phyloP scores from a whole-genome alignment of 2,329 filamentous ascomycete genomes.

The Calonectria pauciramosa region DNA sequence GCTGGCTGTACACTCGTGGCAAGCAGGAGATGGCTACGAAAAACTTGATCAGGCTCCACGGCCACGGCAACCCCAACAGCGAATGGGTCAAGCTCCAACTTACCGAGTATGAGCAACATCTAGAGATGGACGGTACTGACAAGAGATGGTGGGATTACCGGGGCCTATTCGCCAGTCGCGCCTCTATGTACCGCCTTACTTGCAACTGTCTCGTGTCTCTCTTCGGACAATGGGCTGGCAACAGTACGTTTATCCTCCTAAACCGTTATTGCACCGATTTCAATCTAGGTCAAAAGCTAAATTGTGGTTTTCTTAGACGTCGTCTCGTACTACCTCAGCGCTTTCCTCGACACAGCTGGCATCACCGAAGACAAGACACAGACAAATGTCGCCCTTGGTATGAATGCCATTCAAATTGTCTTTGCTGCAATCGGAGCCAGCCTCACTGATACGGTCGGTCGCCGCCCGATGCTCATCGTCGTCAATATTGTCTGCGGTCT shows the following conservation, averaged over 20 bases:
- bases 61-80: slow-evolving; percentile 55
- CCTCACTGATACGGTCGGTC: slow-evolving; percentile 63
- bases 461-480: slow-evolving; percentile 64
- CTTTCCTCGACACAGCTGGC: slow-evolving; percentile 66
- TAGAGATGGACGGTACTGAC: slow-evolving; percentile 60
- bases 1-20: slow-evolving; percentile 56
- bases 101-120: slow-evolving; percentile 59
- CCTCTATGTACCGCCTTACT: slow-evolving; percentile 59
- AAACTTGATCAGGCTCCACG: slow-evolving; percentile 57
- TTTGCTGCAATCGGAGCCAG: slow-evolving; percentile 63
- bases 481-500: slow-evolving; percentile 61
- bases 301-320: background rate
- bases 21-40: slow-evolving; percentile 43
- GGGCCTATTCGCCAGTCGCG: slow-evolving; percentile 56
- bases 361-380: slow-evolving; percentile 54
- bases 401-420: slow-evolving; percentile 63
- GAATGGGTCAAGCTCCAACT: slow-evolving; percentile 54
- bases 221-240: slow-evolving; percentile 63
- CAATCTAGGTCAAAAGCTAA: background rate
- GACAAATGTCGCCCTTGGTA: slow-evolving; percentile 62
- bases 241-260: slow-evolving; percentile 35
- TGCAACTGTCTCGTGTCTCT: slow-evolving; percentile 59
- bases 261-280: background rate
- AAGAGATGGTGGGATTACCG: slow-evolving; percentile 65
- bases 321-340: slow-evolving; percentile 62